Percentiles rank a stretch among this genome's conserved stretches.
Evolutionary conservation across 306 rosid species (phyloP).

Genomic region (Psophocarpus tetragonolobus): DNA sequence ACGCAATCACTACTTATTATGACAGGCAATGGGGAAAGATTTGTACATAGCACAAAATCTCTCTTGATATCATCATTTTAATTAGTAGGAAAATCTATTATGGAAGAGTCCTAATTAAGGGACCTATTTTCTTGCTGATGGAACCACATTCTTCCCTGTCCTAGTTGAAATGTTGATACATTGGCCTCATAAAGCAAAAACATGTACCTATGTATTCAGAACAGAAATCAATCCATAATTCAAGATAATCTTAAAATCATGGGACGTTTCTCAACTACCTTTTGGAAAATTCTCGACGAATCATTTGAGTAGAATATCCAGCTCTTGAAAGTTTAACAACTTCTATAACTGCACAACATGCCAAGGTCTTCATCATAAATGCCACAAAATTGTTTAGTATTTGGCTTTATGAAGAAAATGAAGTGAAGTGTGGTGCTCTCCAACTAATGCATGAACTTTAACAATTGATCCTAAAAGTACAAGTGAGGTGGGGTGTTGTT

Average conservation of each 20-base stretch:
- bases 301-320: slow-evolving; percentile 80
- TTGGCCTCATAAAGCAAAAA: slow-evolving; percentile 56
- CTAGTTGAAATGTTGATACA: slow-evolving; percentile 34
- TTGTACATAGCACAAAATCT: slow-evolving; percentile 35
- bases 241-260: slow-evolving; percentile 25
- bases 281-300: slow-evolving; percentile 80
- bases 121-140: slow-evolving; percentile 23
- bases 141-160: slow-evolving; percentile 11
- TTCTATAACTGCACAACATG: slow-evolving; percentile 65
- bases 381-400: slow-evolving; percentile 70
- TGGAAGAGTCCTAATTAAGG: neutral
- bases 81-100: slow-evolving; percentile 33
- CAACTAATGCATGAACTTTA: slow-evolving; percentile 72
- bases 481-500: no score
- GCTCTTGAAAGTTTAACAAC: slow-evolving; percentile 71
- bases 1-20: slow-evolving; percentile 14
- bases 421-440: slow-evolving; percentile 84
- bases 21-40: slow-evolving; percentile 27
- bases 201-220: slow-evolving; percentile 57
- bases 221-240: slow-evolving; percentile 26
- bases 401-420: slow-evolving; percentile 86
- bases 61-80: slow-evolving; percentile 30
- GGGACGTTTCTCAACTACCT: slow-evolving; percentile 52
- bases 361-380: slow-evolving; percentile 65
- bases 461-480: slow-evolving; percentile 63